phyloP scores from a whole-genome alignment of 495 filamentous ascomycete species.

The Melanomma pulvis-pyrius region DNA sequence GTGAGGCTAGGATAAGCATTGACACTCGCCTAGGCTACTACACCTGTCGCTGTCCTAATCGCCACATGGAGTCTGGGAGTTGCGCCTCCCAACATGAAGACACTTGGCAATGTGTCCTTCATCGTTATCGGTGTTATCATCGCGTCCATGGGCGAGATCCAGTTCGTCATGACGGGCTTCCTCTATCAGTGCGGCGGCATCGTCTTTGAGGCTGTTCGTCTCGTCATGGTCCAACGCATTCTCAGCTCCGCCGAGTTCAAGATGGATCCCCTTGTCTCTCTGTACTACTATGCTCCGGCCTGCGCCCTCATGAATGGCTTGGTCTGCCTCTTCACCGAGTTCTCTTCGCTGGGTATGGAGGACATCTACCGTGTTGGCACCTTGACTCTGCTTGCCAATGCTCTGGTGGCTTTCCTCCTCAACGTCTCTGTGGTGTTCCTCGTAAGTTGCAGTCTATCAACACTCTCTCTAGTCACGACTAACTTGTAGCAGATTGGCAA shows the following conservation, averaged over 20 bases:
- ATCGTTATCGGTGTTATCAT: conserved; percentile 91
- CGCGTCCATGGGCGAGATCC: conserved; percentile 89
- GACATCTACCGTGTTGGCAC: conserved; percentile 78
- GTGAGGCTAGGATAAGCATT: conserved; percentile 10
- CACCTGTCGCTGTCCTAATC: conserved; percentile 84
- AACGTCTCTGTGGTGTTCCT: conserved; percentile 95
- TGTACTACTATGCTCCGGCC: conserved; percentile 95
- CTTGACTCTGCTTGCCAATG: conserved; percentile 76
- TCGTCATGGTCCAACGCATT: conserved; percentile 88
- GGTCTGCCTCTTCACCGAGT: conserved; percentile 77
- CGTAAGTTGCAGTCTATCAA: conserved; percentile 57
- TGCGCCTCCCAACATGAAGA: conserved; percentile 73
- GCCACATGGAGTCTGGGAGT: conserved; percentile 82
- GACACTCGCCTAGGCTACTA: conserved; percentile 68
- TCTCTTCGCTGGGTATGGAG: conserved; percentile 68
- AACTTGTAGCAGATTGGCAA: conserved; percentile 76
- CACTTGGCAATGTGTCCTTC: conserved; percentile 80
- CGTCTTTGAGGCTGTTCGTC: conserved; percentile 83
- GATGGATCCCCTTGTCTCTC: conserved; percentile 95
- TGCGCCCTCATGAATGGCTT: conserved; percentile 87
- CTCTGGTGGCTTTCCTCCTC: conserved; percentile 78
- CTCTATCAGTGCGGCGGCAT: conserved; percentile 84
- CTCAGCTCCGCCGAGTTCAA: conserved; percentile 90
- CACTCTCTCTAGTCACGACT: conserved; percentile 17
- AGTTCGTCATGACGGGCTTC: conserved; percentile 85